Evolutionary conservation across 768 basidiomycete genomes (phyloP), one percentile per base, ranked within the genome.

Genomic region (Leccinum arenicola): DNA sequence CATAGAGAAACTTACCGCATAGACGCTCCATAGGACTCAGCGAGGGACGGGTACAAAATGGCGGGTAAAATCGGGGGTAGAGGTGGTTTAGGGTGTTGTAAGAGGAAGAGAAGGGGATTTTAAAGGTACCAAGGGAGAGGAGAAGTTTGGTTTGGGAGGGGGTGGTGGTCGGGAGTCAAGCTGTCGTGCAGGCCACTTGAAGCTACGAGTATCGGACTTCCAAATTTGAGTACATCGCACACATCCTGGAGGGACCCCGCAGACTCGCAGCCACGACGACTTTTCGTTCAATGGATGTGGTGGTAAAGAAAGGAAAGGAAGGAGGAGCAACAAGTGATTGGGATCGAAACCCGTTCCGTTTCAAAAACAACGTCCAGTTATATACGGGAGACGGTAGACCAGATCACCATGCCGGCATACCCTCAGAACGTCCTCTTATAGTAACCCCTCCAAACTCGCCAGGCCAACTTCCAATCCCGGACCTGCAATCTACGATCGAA

Each of bases 381-480:
- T 49, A 49, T 57, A 51, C 56, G 59, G 50, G 52, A 56, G 54
- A 59, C 15, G 33, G 49, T 21, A 57, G 48, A 31, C 55, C 21
- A 58, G 62, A 68, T 64, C 57, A 54, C 59, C 27, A 71, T 73
- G 73, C 71, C 71, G 72, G 71, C 72, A 73, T 71, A 40, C 49
- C 19, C 64, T 74, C 62, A 73, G 54, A 73, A 73, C 62, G 55
- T 60, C 72, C 77, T 71, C 62, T 74, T 77, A 72, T 80, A 77
- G 73, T 81, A 79, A 63, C 78, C 73, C 52, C 78, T 73, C 83
- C 83, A 85, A 36, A 93, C 82, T 68, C 81, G 79, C 85, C 85
- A 90, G 54, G 93, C 83, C 66, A 93, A 74, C 76, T 82, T 83
- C 86, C 93, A 93, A 70, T 89, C 87, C 72, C 84, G 80, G 66